Evolutionary conservation across 768 basidiomycete species (phyloP).

Genomic region (Boletellus sp.): DNA sequence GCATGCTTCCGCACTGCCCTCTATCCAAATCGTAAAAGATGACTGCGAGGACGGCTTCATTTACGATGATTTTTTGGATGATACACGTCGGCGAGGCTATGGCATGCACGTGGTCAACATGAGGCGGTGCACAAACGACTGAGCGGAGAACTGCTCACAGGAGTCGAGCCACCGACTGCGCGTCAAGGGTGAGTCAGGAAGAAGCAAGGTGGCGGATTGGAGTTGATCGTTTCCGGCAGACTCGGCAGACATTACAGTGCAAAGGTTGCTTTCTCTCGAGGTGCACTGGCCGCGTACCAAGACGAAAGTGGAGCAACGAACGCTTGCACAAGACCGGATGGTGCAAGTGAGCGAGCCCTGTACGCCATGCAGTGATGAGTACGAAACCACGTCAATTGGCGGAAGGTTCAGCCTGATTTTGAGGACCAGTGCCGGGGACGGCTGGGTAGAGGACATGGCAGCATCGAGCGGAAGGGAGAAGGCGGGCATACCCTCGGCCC

Average conservation of each 20-base stretch:
- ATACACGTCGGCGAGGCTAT: constrained; percentile 52
- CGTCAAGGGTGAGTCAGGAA: constrained; percentile 65
- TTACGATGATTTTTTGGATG: constrained; percentile 67
- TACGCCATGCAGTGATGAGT: constrained; percentile 63
- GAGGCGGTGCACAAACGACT: constrained; percentile 15
- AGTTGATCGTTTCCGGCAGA: constrained; percentile 42
- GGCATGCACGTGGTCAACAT: constrained; percentile 30
- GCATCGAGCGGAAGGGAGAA: constrained; percentile 58
- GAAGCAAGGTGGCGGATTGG: constrained; percentile 48
- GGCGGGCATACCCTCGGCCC: constrained; percentile 68
- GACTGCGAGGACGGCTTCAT: constrained; percentile 58
- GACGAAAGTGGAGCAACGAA: constrained; percentile 62
- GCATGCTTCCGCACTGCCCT: constrained; percentile 44
- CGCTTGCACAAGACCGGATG: constrained; percentile 48
- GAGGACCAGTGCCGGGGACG: constrained; percentile 44
- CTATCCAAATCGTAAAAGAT: constrained; percentile 69
- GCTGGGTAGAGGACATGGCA: constrained; percentile 37
- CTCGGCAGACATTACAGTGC: constrained; percentile 39
- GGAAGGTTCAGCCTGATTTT: constrained; percentile 58
- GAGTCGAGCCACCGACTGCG: constrained; percentile 69
- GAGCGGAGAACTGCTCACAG: constrained; percentile 41
- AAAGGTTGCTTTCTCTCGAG: constrained; percentile 48
- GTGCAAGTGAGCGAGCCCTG: constrained; percentile 54
- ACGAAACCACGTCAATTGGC: constrained; percentile 47
- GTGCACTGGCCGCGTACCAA: constrained; percentile 49